Conservation (phyloP, 352 stramenopile species). For the Globisporangium sylvaticum region DNA sequence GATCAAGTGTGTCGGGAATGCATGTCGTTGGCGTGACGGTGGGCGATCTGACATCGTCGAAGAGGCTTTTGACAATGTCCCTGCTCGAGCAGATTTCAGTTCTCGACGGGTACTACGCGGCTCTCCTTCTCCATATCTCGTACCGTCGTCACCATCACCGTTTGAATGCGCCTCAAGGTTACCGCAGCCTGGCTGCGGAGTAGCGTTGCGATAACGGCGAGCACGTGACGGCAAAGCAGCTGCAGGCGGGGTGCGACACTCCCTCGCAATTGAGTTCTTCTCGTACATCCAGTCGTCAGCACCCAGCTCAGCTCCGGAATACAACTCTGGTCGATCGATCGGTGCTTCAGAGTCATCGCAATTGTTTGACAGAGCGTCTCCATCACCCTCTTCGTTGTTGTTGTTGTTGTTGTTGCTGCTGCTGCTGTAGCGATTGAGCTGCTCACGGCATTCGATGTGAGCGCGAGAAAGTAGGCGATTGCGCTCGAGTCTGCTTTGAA, state of each 20-base stretch:
- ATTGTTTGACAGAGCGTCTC: not conserved
- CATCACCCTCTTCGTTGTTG: conserved; percentile 11
- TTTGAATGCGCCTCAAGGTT: conserved; percentile 14
- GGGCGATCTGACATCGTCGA: conserved; percentile 33
- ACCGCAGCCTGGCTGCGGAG: conserved; percentile 20
- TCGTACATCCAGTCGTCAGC: conserved; percentile 9
- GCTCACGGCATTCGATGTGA: conserved; percentile 8
- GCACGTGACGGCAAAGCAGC: conserved; percentile 21
- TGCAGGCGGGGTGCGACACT: no score
- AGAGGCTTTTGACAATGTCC: not conserved
- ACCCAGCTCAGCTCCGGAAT: not conserved
- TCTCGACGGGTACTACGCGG: not conserved
- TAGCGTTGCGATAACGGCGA: conserved; percentile 23
- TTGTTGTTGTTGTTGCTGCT: conserved; percentile 10
- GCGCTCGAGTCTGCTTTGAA: conserved; percentile 27
- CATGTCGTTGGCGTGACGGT: conserved; percentile 67
- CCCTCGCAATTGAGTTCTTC: not conserved
- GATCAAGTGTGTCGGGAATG: conserved; percentile 75
- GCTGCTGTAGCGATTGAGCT: conserved; percentile 3
- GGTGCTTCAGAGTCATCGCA: not conserved
- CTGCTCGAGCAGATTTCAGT: not conserved
- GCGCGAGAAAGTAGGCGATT: conserved; percentile 11
- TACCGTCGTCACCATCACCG: not conserved
- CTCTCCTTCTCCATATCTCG: not conserved
- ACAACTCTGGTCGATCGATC: not conserved